These are phyloP conservation scores for Saccharomycopsis capsularis DNA, from an alignment of 805 yeast genomes.

Conservation along the genomic window DNA sequence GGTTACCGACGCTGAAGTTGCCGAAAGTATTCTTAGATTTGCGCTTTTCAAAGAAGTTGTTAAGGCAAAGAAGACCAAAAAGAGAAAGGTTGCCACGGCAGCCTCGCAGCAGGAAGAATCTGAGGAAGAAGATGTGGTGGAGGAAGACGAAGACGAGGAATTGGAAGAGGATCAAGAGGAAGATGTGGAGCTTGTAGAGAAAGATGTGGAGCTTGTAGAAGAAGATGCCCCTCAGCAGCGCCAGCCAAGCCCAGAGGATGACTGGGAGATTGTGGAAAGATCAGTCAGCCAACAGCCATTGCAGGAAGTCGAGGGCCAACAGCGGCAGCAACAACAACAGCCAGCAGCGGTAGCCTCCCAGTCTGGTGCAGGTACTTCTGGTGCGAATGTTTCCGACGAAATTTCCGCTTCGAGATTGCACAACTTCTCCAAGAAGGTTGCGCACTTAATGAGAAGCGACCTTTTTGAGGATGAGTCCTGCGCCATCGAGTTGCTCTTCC, in stretches of 20 bases:
- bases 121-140: constrained; percentile 24
- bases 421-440: constrained; percentile 40
- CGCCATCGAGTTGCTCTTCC: constrained; percentile 32
- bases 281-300: constrained; percentile 4
- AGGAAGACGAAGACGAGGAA: constrained; percentile 21
- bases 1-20: constrained; percentile 72
- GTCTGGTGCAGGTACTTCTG: not conserved
- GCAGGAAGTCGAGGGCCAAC: not conserved
- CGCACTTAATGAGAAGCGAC: constrained; percentile 39
- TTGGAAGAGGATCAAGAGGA: constrained; percentile 13
- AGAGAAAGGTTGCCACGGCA: constrained; percentile 23
- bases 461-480: constrained; percentile 40
- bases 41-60: constrained; percentile 77
- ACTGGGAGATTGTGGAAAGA: constrained; percentile 10
- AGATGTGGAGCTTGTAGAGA: not conserved
- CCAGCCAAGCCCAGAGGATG: constrained; percentile 5
- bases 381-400: constrained; percentile 18
- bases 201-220: not conserved
- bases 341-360: too few relatives aligned
- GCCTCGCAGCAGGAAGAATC: constrained; percentile 27
- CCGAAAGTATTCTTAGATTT: constrained; percentile 76
- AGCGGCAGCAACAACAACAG: not conserved
- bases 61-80: constrained; percentile 30
- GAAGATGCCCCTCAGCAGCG: constrained; percentile 36
- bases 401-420: constrained; percentile 46